A percentile compares a stretch with the other conserved stretches of the same genome.
Conservation (phyloP, 73 alveolate genomes). For the Tetrahymena malaccensis region DNA sequence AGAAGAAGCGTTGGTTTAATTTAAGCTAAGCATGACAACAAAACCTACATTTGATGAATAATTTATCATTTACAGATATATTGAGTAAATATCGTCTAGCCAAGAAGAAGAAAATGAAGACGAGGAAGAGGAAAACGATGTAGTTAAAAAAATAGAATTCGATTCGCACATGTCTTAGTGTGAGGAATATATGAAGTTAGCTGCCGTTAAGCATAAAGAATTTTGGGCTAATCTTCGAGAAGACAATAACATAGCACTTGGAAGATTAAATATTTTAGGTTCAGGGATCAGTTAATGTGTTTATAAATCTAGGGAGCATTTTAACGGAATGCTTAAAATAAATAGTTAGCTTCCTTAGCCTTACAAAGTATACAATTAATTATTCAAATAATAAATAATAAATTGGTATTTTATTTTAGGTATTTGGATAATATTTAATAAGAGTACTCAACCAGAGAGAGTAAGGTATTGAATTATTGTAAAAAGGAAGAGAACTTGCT, state of each 20-base stretch:
- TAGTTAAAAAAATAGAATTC: constrained; percentile 24
- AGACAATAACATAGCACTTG: constrained; percentile 14
- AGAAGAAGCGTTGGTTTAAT: constrained; percentile 4
- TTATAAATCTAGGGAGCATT: background rate
- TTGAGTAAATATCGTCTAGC: background rate
- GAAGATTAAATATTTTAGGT: constrained; percentile 13
- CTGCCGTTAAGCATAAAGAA: constrained; percentile 8
- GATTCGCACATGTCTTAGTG: background rate
- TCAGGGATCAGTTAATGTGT: constrained; percentile 3
- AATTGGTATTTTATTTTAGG: background rate
- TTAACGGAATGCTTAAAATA: constrained; percentile 14
- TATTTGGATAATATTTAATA: background rate
- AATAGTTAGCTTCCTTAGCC: background rate
- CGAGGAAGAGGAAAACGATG: constrained; percentile 14
- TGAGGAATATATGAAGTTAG: constrained; percentile 10
- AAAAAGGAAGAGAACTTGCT: constrained; percentile 2
- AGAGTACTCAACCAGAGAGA: background rate
- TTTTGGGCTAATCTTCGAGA: constrained; percentile 33
- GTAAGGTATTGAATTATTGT: background rate
- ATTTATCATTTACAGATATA: constrained; percentile 28
- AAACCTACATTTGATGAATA: constrained; percentile 9
- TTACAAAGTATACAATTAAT: background rate
- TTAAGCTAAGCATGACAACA: background rate
- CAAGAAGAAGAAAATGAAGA: constrained; percentile 10
- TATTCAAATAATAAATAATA: no score